Percentiles rank a stretch among this genome's conserved stretches.
These are phyloP conservation scores for Astrephomene gubernaculifera DNA, from an alignment of 139 green algal species.

Conservation along the genomic window DNA sequence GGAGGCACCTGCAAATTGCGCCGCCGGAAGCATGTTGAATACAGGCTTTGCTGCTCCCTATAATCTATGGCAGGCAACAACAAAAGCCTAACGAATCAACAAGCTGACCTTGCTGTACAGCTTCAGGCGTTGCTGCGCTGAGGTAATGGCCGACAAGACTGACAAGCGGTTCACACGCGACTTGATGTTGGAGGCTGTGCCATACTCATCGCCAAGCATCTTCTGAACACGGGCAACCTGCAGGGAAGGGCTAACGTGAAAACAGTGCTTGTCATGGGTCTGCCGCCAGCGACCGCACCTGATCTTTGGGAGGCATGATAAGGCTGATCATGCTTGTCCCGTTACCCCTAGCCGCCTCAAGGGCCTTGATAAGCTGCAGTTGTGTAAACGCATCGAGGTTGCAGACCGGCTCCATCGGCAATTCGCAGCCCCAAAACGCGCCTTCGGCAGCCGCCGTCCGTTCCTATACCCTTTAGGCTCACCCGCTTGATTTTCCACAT, in stretches of 20 bases:
- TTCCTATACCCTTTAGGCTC: conserved; percentile 21
- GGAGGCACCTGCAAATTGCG: conserved; percentile 80
- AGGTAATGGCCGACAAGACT: conserved; percentile 98
- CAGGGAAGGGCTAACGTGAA: not conserved
- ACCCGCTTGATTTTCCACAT: conserved; percentile 97
- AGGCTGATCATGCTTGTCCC: conserved; percentile 99
- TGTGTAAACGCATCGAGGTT: not conserved
- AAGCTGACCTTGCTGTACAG: conserved; percentile 89
- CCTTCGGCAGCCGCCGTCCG: not conserved
- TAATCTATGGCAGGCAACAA: not conserved
- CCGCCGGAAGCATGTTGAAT: not conserved
- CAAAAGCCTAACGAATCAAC: not conserved
- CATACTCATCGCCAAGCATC: conserved; percentile 98
- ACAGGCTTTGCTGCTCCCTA: not conserved
- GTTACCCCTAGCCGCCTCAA: conserved; percentile 90
- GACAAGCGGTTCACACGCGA: conserved; percentile 97
- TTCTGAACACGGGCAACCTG: conserved; percentile 91
- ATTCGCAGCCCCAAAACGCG: not conserved
- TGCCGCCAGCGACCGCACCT: conserved; percentile 65
- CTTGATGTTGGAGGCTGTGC: conserved; percentile 99
- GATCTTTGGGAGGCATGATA: conserved; percentile 98
- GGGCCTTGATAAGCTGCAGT: conserved; percentile 89
- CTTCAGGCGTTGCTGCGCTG: conserved; percentile 96
- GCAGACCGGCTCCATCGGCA: not conserved
- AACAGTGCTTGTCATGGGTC: not conserved